Evolutionary conservation across 169 alveolate genomes (phyloP), one percentile per base, ranked within the genome.

Genomic region (Plasmodium berghei): DNA sequence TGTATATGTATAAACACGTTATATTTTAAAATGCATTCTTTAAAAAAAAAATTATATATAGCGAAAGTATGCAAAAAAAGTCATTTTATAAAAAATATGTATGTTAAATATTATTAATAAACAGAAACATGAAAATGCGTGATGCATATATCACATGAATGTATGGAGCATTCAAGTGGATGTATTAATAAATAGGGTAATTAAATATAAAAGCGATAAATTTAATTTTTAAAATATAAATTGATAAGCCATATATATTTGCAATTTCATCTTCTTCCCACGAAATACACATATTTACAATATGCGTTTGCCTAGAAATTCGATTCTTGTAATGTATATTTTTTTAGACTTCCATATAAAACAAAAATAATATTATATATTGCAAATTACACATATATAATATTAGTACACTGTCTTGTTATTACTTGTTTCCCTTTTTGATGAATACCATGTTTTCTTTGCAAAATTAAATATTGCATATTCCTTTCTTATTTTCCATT

Each of bases 161-260:
- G 18, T 52, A 0, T 4, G 59, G 20, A 46, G 45, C 55, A 28
- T 16, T 16, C 40, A 73, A 12, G 55, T 66, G 59, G 26, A 73
- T 59, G 46, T 22, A 73, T 3, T 16, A 54, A 54, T 54, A 55
- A 59, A 16, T 16, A 34, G 42, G 26, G 61, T 52, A 52, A 52
- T 52, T 52, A 52, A 52, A 52, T 22, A 61, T 34, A 73, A 73
- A 73, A 73, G 62, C 56, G 49, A 73, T 59, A 73, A 61, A 26
- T 49, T 54, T 73, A 73, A 73, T 73, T 73, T 73, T 45, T 59
- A 73, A 73, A 73, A 73, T 72, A 54, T 52, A 20, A 34, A 16
- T 54, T 72, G 66, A 59, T 72, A 72, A 72, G 42, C 48, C 52
- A 72, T 54, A 59, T 22, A 54, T 16, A 72, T 40, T 16, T 61